Evolutionary conservation across 805 yeast species (phyloP).

Genomic region (Suhomyces sp.): DNA sequence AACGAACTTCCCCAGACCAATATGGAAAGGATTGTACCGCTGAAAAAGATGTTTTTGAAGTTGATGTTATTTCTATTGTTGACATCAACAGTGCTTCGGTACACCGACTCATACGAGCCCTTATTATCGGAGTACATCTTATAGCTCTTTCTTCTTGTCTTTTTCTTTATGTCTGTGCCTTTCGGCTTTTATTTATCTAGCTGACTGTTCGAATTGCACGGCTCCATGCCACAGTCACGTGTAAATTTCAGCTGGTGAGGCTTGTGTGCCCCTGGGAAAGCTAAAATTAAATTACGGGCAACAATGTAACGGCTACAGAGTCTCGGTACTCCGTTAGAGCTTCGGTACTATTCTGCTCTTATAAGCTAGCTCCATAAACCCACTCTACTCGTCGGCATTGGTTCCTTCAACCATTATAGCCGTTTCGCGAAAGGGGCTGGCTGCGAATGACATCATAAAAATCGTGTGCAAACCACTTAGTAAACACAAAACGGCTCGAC

Average conservation of each 20-base stretch:
- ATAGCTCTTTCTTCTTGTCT: background rate
- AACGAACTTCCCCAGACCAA: slow-evolving; percentile 39
- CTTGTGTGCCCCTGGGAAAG: background rate
- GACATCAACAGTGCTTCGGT: background rate
- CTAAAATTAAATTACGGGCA: background rate
- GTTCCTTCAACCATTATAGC: background rate
- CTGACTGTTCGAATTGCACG: background rate
- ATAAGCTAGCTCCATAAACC: background rate
- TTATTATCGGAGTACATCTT: background rate
- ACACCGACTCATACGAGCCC: background rate
- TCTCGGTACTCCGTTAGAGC: background rate
- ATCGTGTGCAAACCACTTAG: background rate
- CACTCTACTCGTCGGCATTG: background rate
- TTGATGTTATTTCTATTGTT: slow-evolving; percentile 1
- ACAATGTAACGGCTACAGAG: background rate
- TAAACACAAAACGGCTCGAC: background rate
- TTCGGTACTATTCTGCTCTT: background rate
- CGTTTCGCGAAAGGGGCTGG: background rate
- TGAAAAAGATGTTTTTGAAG: slow-evolving; percentile 8
- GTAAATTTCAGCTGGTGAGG: background rate
- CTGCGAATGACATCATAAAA: background rate
- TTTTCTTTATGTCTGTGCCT: background rate
- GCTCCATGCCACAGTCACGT: background rate
- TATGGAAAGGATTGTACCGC: slow-evolving; percentile 21
- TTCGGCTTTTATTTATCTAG: background rate